These are phyloP conservation scores for Priceomyces castillae DNA, from an alignment of 805 yeast species.

Conservation along the genomic window DNA sequence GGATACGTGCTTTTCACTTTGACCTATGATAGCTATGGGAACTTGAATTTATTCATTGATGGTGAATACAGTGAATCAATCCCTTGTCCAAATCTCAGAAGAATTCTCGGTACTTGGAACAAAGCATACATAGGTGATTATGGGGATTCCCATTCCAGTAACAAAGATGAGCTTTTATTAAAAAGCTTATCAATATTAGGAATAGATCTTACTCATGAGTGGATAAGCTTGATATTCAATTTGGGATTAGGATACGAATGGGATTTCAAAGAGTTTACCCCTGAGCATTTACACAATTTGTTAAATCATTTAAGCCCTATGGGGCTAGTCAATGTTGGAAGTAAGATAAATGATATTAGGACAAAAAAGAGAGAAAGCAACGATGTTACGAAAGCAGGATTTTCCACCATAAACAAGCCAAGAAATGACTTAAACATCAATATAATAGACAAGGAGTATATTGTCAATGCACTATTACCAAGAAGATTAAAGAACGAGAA, in stretches of 20 bases:
- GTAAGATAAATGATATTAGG: constrained; percentile 31
- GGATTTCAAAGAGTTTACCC: constrained; percentile 37
- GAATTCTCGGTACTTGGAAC: constrained; percentile 30
- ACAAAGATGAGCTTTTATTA: constrained; percentile 28
- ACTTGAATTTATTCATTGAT: constrained; percentile 46
- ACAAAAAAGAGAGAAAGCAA: constrained; percentile 5
- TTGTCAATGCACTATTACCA: constrained; percentile 13
- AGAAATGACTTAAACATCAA: background rate
- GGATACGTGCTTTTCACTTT: constrained; percentile 32
- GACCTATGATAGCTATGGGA: constrained; percentile 35
- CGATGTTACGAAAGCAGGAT: constrained; percentile 1
- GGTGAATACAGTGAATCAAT: constrained; percentile 48
- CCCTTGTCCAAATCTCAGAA: constrained; percentile 34
- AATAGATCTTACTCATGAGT: constrained; percentile 40
- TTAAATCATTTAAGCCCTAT: constrained; percentile 38
- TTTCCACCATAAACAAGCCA: constrained; percentile 1
- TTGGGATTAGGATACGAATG: constrained; percentile 50
- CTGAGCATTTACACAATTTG: constrained; percentile 37
- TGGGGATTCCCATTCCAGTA: constrained; percentile 5
- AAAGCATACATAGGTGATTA: constrained; percentile 34
- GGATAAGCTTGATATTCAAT: constrained; percentile 49
- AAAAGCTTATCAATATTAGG: constrained; percentile 41
- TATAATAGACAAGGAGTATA: constrained; percentile 13
- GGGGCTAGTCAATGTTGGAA: constrained; percentile 33
- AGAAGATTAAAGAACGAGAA: constrained; percentile 16